These are phyloP conservation scores for Xanthoparmelia taractica DNA, from an alignment of 495 filamentous ascomycete species.

Conservation along the genomic window DNA sequence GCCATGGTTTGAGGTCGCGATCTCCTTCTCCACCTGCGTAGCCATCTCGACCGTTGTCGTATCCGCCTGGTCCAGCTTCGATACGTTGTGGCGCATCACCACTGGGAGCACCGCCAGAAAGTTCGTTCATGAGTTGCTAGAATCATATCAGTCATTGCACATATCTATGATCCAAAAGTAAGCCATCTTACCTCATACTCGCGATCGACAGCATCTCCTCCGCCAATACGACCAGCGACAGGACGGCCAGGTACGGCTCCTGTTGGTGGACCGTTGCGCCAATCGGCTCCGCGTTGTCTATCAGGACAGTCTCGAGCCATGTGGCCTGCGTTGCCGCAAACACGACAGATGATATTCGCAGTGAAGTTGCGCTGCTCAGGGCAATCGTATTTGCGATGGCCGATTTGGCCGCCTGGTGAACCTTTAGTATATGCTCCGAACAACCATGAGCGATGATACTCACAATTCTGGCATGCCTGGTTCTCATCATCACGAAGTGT, in stretches of 20 bases:
- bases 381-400: slow-evolving; percentile 97
- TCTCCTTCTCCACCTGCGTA: slow-evolving; percentile 40
- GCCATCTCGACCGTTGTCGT: slow-evolving; percentile 39
- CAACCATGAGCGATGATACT: slow-evolving; percentile 25
- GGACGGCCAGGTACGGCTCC: slow-evolving; percentile 34
- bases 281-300: slow-evolving; percentile 78
- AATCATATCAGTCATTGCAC: not conserved
- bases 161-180: not conserved
- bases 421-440: slow-evolving; percentile 8
- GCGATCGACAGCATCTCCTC: slow-evolving; percentile 80
- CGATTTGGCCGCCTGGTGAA: slow-evolving; percentile 75
- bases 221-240: slow-evolving; percentile 59
- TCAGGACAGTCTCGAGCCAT: slow-evolving; percentile 94
- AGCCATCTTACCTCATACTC: slow-evolving; percentile 75
- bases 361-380: slow-evolving; percentile 97
- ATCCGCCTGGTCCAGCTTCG: slow-evolving; percentile 70
- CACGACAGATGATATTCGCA: slow-evolving; percentile 96
- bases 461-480: slow-evolving; percentile 98
- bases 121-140: slow-evolving; percentile 95
- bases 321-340: slow-evolving; percentile 91
- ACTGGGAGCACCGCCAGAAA: slow-evolving; percentile 66
- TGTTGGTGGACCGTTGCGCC: slow-evolving; percentile 66
- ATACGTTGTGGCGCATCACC: slow-evolving; percentile 69
- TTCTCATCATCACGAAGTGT: slow-evolving; percentile 98
- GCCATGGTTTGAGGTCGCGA: slow-evolving; percentile 74